Base-by-base conservation (phyloP, 106 monocot genomes). In the Phalaenopsis equestris region DNA sequence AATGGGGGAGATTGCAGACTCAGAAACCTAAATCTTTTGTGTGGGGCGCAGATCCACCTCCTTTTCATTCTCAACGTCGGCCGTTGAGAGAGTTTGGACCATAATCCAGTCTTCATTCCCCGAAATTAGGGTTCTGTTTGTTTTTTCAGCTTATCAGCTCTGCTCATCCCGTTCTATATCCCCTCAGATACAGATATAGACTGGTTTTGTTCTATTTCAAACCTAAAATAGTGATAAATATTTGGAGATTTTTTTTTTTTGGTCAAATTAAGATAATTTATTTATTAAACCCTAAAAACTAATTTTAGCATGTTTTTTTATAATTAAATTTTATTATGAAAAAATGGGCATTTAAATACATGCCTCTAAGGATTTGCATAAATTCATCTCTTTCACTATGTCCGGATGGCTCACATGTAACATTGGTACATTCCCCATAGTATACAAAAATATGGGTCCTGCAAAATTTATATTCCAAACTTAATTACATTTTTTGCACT, bases 331-430 rank as follows among this genome's bases (percentile, higher is more conserved):
- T 49, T 49, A 8, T 49, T 9, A 8, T 49, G 8, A 49, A 49
- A 10, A 49, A 8, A 49, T 8, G 6, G 6, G 10, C 10, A 9
- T 49, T 49, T 10, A 46, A 1, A 5, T 46, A 46, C 30, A 30
- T 30, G 30, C 30, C 30, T n/a, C 88, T 58, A 85, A 39, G n/a
- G 96, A 91, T 19, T 81, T 77, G 14, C 84, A 85, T 0, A 82
- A 83, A 42, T 88, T 79, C 3, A 96, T 91, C 17, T 96, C 93
- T 79, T 78, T 88, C 67, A 93, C 85, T 3, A 96, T 21, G 8
- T 84, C 91, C 21, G 87, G 79, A 30, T 90, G 80, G 55, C 84
- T 83, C 61, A 91, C 85, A 56, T 90, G 80, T 46, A 96, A 21
- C 4, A 81, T 47, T 39, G 83, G 85, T 2, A 82, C 67, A 55